Evolutionary conservation across 2,329 filamentous ascomycete species (phyloP), one percentile per base, ranked within the genome.

Genomic region (Hirsutella minnesotensis): DNA sequence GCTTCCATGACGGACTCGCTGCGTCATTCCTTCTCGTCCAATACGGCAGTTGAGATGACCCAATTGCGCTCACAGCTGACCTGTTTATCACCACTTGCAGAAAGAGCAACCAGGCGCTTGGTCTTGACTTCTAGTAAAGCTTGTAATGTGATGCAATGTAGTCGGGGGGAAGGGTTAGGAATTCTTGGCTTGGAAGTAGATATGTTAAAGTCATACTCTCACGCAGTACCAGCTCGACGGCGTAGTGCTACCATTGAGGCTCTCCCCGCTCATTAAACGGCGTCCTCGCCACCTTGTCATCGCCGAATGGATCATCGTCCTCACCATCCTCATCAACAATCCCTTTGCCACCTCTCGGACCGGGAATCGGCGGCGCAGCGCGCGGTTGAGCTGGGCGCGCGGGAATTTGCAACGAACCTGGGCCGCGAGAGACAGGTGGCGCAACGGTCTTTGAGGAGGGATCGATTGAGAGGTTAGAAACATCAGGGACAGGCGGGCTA

Each of bases 241-340:
- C n/a, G n/a, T n/a, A n/a, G n/a, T n/a, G 15, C 40, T 42, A 58
- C 61, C 61, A 63, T 34, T 47, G 48, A 5, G 59, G 58, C 46
- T 60, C 54, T 3, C 44, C 53, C 40, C 47, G 49, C 46, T 63
- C 61, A 18, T 49, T 37, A 5, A 49, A 47, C 7, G 59, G 60
- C 29, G 60, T 61, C 12, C 61, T 56, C 38, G 86, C 72, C 4
- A 79, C 84, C 57, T 94, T 89, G 35, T 75, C 76, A 58, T 95
- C 87, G 4, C 84, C 86, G 59, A 95, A 95, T 0, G 88, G 88
- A 56, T 94, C 78, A 49, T 71, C 73, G 70, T 66, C 46, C 72
- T 66, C 27, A 67, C 67, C 43, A 78, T 77, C 46, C 69, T 73
- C 3, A 66, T 53, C 5, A 54, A 48, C 46, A 44, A 50, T 12